Base-by-base conservation (phyloP, 2,329 filamentous ascomycete genomes). In the Trichophyton benhamiae region DNA sequence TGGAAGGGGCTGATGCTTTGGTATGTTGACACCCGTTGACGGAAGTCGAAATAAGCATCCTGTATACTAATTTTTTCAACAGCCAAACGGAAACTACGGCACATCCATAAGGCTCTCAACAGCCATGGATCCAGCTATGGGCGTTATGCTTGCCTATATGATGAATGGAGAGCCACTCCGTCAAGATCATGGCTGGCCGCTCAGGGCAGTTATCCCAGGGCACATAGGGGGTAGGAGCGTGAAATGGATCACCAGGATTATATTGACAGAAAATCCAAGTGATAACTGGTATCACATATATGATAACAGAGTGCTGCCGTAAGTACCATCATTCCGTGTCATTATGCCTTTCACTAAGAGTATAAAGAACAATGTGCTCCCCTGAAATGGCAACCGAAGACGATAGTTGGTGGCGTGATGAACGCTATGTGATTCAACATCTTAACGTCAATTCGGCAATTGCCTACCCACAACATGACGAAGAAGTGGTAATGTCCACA, bases 241-340 rank as follows among this genome's bases (percentile, higher is more conserved):
- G 36, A 96, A 96, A 74, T 96, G 91, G 91, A 72, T 96, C 62
- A 92, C 87, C 76, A 86, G 80, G 65, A 81, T 96, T 63, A 87
- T 91, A 49, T 73, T 96, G 58, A 92, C 90, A 0, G 82, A 85
- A 8, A 78, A 80, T 25, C 90, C 91, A 0, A 95, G 90, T 70
- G 87, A 92, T 65, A 96, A 95, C 70, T 95, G 90, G 89, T 96
- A 96, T 68, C 91, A 96, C 72, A 90, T 95, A 64, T 91, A 94
- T 73, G 91, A 96, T 72, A 96, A 96, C 71, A 80, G 90, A 62
- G 90, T 96, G 1, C 76, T 96, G 44, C 91, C 91, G 66, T 80
- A 67, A 69, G 77, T 53, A 2, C 2, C 2, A 2, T 27, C 41
- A 3, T 46, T 7, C 1, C 9, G 25, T 17, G 3, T 15, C 44